Conservation (phyloP, 495 filamentous ascomycete genomes). For the Trichoderma reesei region DNA sequence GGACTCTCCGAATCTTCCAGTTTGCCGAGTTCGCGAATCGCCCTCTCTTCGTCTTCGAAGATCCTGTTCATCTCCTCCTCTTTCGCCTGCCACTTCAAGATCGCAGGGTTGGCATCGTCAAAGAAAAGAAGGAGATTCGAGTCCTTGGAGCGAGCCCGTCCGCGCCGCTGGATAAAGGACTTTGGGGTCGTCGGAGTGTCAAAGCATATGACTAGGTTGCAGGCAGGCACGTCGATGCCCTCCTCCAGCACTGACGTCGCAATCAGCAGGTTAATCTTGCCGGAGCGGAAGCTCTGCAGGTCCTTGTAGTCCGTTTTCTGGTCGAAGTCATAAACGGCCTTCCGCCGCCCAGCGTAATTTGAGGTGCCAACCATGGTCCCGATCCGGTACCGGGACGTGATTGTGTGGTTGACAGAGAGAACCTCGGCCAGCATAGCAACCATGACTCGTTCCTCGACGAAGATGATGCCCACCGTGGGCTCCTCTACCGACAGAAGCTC, state of each 20-base stretch:
- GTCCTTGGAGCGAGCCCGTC: constrained; percentile 61
- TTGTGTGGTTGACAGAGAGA: constrained; percentile 50
- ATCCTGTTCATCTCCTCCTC: constrained; percentile 64
- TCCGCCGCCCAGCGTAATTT: constrained; percentile 32
- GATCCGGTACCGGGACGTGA: constrained; percentile 45
- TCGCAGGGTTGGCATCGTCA: constrained; percentile 18
- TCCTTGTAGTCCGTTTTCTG: constrained; percentile 47
- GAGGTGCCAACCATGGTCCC: constrained; percentile 70
- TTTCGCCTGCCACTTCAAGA: constrained; percentile 47
- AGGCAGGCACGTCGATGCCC: constrained; percentile 80
- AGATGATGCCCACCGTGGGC: constrained; percentile 62
- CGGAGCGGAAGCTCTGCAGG: constrained; percentile 58
- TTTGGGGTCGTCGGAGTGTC: constrained; percentile 67
- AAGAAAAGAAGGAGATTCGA: constrained; percentile 62
- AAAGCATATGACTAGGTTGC: constrained; percentile 82
- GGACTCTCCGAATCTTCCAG: constrained; percentile 44
- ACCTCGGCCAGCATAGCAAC: constrained; percentile 59
- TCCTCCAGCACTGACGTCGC: constrained; percentile 84
- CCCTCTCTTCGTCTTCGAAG: constrained; percentile 61
- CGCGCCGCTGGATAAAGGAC: constrained; percentile 81
- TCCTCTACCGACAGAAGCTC: constrained; percentile 38
- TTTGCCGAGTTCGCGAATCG: constrained; percentile 33
- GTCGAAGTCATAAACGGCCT: constrained; percentile 51
- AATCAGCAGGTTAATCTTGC: constrained; percentile 67
- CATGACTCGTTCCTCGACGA: constrained; percentile 63